Percentiles rank a stretch among this genome's conserved stretches.
Evolutionary conservation across 305 asterid genomes (phyloP).

Genomic region (Plantago coronopus): DNA sequence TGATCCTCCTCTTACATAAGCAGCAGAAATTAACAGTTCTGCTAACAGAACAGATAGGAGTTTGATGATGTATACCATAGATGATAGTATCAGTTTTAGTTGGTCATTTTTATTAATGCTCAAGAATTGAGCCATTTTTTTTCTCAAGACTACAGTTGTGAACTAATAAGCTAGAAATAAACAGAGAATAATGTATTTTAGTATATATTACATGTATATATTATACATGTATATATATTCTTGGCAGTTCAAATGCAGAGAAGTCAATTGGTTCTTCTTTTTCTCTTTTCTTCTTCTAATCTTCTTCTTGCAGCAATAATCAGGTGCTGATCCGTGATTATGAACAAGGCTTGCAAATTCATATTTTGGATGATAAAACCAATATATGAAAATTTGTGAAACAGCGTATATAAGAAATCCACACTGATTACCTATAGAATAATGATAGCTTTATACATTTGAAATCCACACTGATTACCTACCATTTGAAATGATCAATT

Average conservation of each 20-base stretch:
- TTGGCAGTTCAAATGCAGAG: constrained; percentile 1
- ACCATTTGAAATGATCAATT: too few relatives aligned
- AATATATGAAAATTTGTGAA: too few relatives aligned
- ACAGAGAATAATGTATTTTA: constrained; percentile 21
- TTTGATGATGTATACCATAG: constrained; percentile 26
- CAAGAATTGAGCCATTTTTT: constrained; percentile 39
- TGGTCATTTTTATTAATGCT: constrained; percentile 27
- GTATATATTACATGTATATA: constrained; percentile 19
- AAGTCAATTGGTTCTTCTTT: constrained; percentile 10
- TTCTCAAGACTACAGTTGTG: constrained; percentile 22
- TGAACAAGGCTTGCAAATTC: too few relatives aligned
- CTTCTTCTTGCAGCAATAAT: too few relatives aligned
- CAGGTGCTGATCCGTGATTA: too few relatives aligned
- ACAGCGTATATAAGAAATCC: too few relatives aligned
- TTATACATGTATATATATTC: constrained; percentile 17
- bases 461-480: too few relatives aligned
- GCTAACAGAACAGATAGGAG: constrained; percentile 26
- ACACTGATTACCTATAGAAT: too few relatives aligned
- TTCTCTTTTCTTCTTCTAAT: too few relatives aligned
- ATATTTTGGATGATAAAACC: too few relatives aligned
- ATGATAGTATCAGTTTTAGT: constrained; percentile 25
- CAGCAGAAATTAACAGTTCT: constrained; percentile 24
- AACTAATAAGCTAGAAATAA: constrained; percentile 22
- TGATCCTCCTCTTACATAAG: constrained; percentile 34
- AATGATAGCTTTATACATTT: too few relatives aligned